Conservation (phyloP, 2,329 filamentous ascomycete genomes). For the Neonectria sp. region DNA sequence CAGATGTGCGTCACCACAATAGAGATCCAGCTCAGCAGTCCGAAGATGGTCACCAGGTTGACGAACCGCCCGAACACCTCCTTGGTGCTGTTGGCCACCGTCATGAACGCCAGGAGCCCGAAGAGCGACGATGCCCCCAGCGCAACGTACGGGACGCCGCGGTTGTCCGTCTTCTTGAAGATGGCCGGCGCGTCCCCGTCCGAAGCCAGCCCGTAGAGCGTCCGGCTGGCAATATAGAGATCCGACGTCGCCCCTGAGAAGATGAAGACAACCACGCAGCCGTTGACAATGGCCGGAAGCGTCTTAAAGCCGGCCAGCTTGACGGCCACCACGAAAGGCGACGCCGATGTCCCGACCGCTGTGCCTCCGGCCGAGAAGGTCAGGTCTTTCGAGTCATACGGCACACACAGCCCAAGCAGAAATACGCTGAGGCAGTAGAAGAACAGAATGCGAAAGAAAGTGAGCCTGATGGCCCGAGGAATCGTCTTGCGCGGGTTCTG, state of each 20-base stretch:
- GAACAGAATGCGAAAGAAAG: conserved; percentile 85
- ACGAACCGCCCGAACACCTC: conserved; percentile 76
- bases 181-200: conserved; percentile 80
- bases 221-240: conserved; percentile 81
- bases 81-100: conserved; percentile 70
- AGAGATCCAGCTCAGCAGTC: conserved; percentile 77
- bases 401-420: conserved; percentile 82
- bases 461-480: conserved; percentile 83
- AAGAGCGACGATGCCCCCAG: conserved; percentile 74
- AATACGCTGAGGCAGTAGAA: conserved; percentile 85
- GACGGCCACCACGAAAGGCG: conserved; percentile 83
- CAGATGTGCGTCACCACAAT: conserved; percentile 77
- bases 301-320: conserved; percentile 72
- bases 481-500: conserved; percentile 84
- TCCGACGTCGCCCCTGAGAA: conserved; percentile 85
- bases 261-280: conserved; percentile 80
- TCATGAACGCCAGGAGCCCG: conserved; percentile 78
- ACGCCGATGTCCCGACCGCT: conserved; percentile 60
- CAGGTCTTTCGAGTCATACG: conserved; percentile 75
- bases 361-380: conserved; percentile 66
- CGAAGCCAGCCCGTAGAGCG: conserved; percentile 79
- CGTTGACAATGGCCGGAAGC: conserved; percentile 81
- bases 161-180: conserved; percentile 78
- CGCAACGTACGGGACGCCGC: conserved; percentile 79
- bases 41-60: conserved; percentile 77